Evolutionary conservation across 1,284 basidiomycete genomes (phyloP), one percentile per base, ranked within the genome.

Genomic region (Microbotryum lychnidis-dioicae): DNA sequence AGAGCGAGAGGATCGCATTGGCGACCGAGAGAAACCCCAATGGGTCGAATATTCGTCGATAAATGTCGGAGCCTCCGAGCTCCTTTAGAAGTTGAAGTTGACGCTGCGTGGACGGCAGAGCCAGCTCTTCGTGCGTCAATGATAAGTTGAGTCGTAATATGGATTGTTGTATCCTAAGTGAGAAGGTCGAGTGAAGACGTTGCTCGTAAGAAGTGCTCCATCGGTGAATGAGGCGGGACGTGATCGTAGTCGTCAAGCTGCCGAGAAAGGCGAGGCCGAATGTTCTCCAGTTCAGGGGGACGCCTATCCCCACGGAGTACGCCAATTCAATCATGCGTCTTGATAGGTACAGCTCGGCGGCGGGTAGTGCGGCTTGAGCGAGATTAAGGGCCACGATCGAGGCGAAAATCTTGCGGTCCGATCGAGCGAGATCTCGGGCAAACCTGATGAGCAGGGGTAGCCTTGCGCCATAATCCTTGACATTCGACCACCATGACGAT

Each of bases 271-370:
- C 37, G 18, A 49, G n/a, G 33, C 33, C 47, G 20, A 57, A 51
- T 20, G 29, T 21, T 8, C 23, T 12, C n/a, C 27, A 23, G 10
- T 57, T 33, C 25, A 57, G 20, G 14, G 31, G 33, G 18, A 27
- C 21, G 20, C 48, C 49, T 7, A 20, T 44, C 25, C 48, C 48
- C 20, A 57, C 56, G 20, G 27, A 27, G 20, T 42, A 37, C 18
- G 56, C 56, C 56, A 57, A 21, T 10, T 47, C 55, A 16, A 49
- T 50, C 23, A 57, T 45, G 18, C 47, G 23, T 21, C 33, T 21
- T 33, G 55, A 48, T 14, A 57, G 49, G 27, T 29, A 50, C 45
- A 57, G 21, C 29, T 57, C 55, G 45, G 46, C 55, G 46, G 54
- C 42, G 12, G 56, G 48, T 7, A 57, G 25, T 8, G 20, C 14